phyloP scores from a whole-genome alignment of 225 moss, liverwort and hornwort species.

The Physcomitrium patens region DNA sequence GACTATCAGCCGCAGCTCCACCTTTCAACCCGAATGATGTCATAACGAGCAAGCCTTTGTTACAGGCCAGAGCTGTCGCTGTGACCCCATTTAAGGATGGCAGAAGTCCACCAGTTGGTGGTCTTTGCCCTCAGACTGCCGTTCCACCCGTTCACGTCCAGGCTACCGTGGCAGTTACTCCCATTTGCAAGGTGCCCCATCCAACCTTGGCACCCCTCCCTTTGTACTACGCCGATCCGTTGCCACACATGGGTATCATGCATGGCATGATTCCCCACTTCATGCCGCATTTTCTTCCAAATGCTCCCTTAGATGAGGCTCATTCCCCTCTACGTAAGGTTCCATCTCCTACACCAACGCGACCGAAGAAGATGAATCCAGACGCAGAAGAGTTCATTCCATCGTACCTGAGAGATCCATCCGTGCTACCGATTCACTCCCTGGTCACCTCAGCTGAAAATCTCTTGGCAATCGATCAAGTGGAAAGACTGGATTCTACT shows the following conservation, averaged over 20 bases:
- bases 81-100: conserved; percentile 66
- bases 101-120: conserved; percentile 43
- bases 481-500: conserved; percentile 29
- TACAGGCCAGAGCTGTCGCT: conserved; percentile 36
- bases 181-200: conserved; percentile 50
- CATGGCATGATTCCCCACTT: conserved; percentile 30
- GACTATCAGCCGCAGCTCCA: conserved; percentile 55
- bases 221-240: conserved; percentile 2
- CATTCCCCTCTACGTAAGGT: conserved; percentile 27
- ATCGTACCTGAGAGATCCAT: conserved; percentile 43
- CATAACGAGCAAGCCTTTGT: conserved; percentile 25
- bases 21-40: conserved; percentile 56
- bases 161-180: conserved; percentile 59
- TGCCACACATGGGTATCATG: conserved; percentile 43
- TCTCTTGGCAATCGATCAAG: conserved; percentile 15
- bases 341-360: conserved; percentile 35
- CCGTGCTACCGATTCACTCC: conserved; percentile 18
- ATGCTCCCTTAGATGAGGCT: conserved; percentile 38
- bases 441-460: conserved; percentile 26
- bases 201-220: conserved; percentile 52
- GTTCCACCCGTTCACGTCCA: conserved; percentile 44
- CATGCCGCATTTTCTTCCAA: conserved; percentile 13
- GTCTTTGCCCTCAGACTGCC: conserved; percentile 34
- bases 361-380: conserved; percentile 61
- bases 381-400: conserved; percentile 67